Base-by-base conservation (phyloP, 805 yeast species). In the Candida wancherniae region DNA sequence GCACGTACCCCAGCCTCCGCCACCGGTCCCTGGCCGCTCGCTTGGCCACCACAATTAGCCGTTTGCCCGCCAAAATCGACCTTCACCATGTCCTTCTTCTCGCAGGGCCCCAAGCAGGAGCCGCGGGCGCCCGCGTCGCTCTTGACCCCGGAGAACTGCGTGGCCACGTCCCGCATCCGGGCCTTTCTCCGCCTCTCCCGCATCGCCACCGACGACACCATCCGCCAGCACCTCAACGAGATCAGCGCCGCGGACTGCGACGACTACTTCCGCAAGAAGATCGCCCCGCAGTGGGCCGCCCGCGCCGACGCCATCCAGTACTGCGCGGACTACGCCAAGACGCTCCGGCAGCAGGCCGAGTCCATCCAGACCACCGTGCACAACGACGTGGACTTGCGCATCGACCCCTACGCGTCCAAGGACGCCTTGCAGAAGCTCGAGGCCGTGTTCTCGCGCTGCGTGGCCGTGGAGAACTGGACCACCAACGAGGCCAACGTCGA, bases 101-200 rank as follows among this genome's bases (percentile, higher is more conserved):
- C n/a, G n/a, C n/a, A n/a, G n/a, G n/a, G n/a, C n/a, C n/a, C n/a
- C n/a, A n/a, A n/a, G 9, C 15, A 24, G 17, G 15, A 19, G 8
- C 24, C 9, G 26, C 15, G 24, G 20, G 22, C 26, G 9, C 44
- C 42, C 4, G 22, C 18, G 9, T 13, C 18, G 7, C 39, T 60
- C 12, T 37, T 50, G 6, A 41, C 57, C 1, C 52, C 60, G 3
- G 57, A 55, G n/a, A 59, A 53, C 33, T 65, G 71, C 44, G 35
- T 42, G 9, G 45, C 61, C 7, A 52, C 61, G 8, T 33, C 58
- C 5, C 38, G 69, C 18, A 48, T 64, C 32, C 44, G 65, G 28
- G 61, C 58, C 15, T 65, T 65, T 42, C 51, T 65, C 10, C 48
- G 58, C 5, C 51, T 57, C n/a, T 63, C 69, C 4, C 38, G 71